A percentile compares a stretch with the other conserved stretches of the same genome.
phyloP scores from a whole-genome alignment of 1,139 yeast species.

The Yamadazyma blattariae region DNA sequence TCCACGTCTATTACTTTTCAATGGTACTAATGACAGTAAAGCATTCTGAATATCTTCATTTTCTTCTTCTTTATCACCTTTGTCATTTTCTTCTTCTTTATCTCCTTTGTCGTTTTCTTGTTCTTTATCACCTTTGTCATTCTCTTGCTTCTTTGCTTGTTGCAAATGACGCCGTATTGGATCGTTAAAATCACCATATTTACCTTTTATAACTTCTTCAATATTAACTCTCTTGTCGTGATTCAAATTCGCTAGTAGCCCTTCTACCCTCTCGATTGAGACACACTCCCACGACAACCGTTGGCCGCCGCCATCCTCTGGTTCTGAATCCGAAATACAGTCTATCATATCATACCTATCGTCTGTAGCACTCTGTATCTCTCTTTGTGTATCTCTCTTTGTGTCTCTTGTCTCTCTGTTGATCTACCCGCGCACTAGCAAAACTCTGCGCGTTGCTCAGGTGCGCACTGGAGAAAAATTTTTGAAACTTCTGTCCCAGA shows the following conservation, averaged over 20 bases:
- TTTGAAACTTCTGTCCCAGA: not conserved
- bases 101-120: no score
- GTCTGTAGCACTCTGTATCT: not conserved
- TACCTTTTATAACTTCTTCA: not conserved
- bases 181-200: not conserved
- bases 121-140: no score
- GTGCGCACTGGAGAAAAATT: not conserved
- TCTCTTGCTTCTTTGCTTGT: no score
- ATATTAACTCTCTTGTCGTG: not conserved
- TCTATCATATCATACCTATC: conserved; percentile 9
- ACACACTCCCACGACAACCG: no score
- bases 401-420: not conserved
- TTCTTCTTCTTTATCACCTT: not conserved
- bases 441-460: no score
- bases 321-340: conserved; percentile 14
- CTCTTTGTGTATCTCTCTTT: no score
- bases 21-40: conserved; percentile 10
- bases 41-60: conserved; percentile 10
- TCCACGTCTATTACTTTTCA: conserved; percentile 21
- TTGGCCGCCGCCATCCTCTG: no score
- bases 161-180: no score
- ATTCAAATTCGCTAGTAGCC: no score
- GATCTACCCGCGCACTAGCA: no score
- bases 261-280: no score
- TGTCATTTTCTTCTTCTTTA: no score